A percentile compares a stretch with the other conserved stretches of the same genome.
phyloP scores from a whole-genome alignment of 768 basidiomycete species.

The Pleurotus ostreatus region DNA sequence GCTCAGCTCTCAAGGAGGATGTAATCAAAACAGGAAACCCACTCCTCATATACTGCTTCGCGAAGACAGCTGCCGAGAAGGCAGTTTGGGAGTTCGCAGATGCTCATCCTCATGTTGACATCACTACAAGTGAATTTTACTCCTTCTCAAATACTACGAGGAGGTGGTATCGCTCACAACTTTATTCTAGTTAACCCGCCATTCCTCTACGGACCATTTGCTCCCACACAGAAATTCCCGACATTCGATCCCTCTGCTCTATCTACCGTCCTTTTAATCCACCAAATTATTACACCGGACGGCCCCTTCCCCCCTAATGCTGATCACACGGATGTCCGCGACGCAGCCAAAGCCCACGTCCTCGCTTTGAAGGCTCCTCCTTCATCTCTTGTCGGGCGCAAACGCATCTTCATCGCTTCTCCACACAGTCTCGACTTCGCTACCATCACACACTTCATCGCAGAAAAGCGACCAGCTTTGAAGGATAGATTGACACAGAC shows the following conservation, averaged over 20 bases:
- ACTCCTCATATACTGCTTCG: slow-evolving; percentile 24
- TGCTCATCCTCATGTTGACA: slow-evolving; percentile 32
- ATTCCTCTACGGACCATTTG: slow-evolving; percentile 33
- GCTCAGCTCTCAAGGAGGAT: slow-evolving; percentile 24
- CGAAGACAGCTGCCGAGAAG: slow-evolving; percentile 36
- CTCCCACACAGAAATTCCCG: slow-evolving; percentile 20
- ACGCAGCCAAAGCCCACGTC: slow-evolving; percentile 30
- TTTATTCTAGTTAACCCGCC: slow-evolving; percentile 30
- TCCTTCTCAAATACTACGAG: not conserved
- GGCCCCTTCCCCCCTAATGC: slow-evolving; percentile 20
- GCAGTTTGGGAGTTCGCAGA: slow-evolving; percentile 39
- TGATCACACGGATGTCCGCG: slow-evolving; percentile 30
- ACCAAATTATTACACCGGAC: slow-evolving; percentile 22
- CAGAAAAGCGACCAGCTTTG: slow-evolving; percentile 24
- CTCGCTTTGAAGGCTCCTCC: slow-evolving; percentile 23
- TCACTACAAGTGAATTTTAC: slow-evolving; percentile 28
- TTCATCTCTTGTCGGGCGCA: slow-evolving; percentile 24
- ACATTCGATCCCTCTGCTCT: slow-evolving; percentile 18
- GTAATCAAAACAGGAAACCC: slow-evolving; percentile 16
- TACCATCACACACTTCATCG: slow-evolving; percentile 20
- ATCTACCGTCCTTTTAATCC: slow-evolving; percentile 25
- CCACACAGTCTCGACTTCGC: slow-evolving; percentile 22
- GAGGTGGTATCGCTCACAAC: not conserved
- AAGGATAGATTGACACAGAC: slow-evolving; percentile 21
- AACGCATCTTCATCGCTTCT: slow-evolving; percentile 28